Conservation (phyloP, 768 basidiomycete species). For the Termitomyces sp. region DNA sequence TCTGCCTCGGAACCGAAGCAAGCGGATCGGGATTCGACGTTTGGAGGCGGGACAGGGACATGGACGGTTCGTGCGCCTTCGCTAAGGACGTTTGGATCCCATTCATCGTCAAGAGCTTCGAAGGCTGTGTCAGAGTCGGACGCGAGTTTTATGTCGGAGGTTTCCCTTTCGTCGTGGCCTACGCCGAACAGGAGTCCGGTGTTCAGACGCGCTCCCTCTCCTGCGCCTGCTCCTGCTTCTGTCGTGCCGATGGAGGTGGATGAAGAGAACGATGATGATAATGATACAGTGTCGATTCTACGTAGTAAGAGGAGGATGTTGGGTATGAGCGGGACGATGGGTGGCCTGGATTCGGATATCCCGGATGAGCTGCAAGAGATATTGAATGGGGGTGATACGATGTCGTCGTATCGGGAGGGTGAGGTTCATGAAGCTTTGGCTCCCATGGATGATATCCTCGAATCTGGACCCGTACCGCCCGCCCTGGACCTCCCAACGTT, state of each 20-base stretch:
- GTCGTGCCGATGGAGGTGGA: slow-evolving; percentile 15
- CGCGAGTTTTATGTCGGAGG: slow-evolving; percentile 7
- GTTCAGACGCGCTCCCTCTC: slow-evolving; percentile 32
- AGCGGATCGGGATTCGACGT: background rate
- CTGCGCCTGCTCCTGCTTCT: slow-evolving; percentile 15
- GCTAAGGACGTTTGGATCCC: slow-evolving; percentile 36
- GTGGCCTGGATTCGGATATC: slow-evolving; percentile 78
- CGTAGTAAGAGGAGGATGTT: slow-evolving; percentile 55
- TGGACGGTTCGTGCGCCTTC: slow-evolving; percentile 36
- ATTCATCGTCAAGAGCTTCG: slow-evolving; percentile 22
- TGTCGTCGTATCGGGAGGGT: slow-evolving; percentile 26
- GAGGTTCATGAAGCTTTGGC: slow-evolving; percentile 31
- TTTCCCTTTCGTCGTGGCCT: slow-evolving; percentile 6
- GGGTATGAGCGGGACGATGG: slow-evolving; percentile 68
- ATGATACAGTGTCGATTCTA: slow-evolving; percentile 36
- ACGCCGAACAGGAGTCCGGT: slow-evolving; percentile 27
- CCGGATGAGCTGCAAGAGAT: slow-evolving; percentile 74
- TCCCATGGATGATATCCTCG: background rate
- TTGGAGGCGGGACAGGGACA: background rate
- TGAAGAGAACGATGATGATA: slow-evolving; percentile 12
- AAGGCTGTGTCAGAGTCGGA: slow-evolving; percentile 11
- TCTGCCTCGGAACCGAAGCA: background rate
- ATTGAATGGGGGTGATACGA: slow-evolving; percentile 43
- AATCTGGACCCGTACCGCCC: background rate
- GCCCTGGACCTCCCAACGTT: background rate